These are phyloP conservation scores for Rosa persica DNA, from an alignment of 306 rosid species.

Conservation along the genomic window DNA sequence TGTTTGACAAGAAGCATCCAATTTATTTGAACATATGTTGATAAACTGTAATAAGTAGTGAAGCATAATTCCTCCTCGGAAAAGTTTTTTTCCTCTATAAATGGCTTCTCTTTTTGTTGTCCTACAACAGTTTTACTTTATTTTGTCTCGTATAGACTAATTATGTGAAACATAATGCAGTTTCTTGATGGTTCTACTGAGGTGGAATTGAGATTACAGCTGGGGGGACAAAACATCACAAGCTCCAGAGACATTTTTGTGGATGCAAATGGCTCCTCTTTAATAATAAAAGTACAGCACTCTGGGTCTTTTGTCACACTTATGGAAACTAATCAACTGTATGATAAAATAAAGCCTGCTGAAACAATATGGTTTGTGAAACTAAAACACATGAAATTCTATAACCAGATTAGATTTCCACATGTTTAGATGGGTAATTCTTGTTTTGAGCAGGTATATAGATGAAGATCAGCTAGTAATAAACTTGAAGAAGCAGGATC, in stretches of 20 bases:
- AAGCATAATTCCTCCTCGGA: background rate
- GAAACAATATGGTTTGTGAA: constrained; percentile 88
- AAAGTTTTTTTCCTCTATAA: background rate
- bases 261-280: constrained; percentile 59
- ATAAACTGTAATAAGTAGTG: background rate
- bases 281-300: constrained; percentile 51
- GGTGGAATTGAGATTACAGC: constrained; percentile 69
- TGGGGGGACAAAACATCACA: constrained; percentile 41
- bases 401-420: constrained; percentile 4
- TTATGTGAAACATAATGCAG: constrained; percentile 49
- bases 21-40: background rate
- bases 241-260: constrained; percentile 59
- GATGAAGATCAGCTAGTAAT: constrained; percentile 86
- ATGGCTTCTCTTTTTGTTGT: background rate
- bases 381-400: constrained; percentile 7
- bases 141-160: background rate
- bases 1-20: background rate
- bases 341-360: constrained; percentile 75
- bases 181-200: constrained; percentile 77
- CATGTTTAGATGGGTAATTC: constrained; percentile 16
- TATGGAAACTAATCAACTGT: constrained; percentile 64
- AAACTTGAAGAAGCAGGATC: constrained; percentile 85
- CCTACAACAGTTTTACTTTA: background rate
- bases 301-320: constrained; percentile 64
- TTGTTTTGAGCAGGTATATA: constrained; percentile 61